These are phyloP conservation scores for Camillea tinctor DNA, from an alignment of 2,329 filamentous ascomycete species.

Conservation along the genomic window DNA sequence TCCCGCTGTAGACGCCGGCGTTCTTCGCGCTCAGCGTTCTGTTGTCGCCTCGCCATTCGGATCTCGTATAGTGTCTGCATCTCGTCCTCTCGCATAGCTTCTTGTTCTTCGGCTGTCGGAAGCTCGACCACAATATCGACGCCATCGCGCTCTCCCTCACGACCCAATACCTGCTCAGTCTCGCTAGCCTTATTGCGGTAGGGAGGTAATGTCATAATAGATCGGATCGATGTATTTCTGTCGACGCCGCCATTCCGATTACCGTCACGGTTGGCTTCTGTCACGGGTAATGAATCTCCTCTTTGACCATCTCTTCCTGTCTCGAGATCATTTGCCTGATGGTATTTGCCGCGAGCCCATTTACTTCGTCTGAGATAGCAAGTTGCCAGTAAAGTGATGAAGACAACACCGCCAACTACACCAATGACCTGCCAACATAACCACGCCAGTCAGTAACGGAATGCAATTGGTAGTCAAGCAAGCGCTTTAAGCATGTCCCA, in stretches of 20 bases:
- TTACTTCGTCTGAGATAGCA: slow-evolving; percentile 10
- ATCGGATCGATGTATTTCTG: slow-evolving; percentile 81
- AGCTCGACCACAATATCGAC: slow-evolving; percentile 89
- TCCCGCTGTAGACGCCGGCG: slow-evolving; percentile 68
- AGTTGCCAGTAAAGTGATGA: slow-evolving; percentile 13
- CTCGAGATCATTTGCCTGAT: slow-evolving; percentile 26
- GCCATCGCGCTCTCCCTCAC: slow-evolving; percentile 87
- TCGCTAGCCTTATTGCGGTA: slow-evolving; percentile 74
- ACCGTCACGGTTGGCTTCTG: slow-evolving; percentile 23
- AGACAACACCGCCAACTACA: slow-evolving; percentile 17
- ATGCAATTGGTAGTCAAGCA: not conserved
- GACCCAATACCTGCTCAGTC: slow-evolving; percentile 77
- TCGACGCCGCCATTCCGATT: slow-evolving; percentile 52
- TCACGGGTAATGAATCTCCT: slow-evolving; percentile 17
- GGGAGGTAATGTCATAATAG: slow-evolving; percentile 88
- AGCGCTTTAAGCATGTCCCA: not conserved
- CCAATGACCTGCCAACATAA: slow-evolving; percentile 18
- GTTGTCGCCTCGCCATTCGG: slow-evolving; percentile 70
- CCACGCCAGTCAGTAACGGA: slow-evolving; percentile 1
- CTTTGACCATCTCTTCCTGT: slow-evolving; percentile 8
- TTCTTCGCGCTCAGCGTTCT: slow-evolving; percentile 75
- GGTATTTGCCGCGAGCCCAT: slow-evolving; percentile 34
- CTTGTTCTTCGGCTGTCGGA: slow-evolving; percentile 77
- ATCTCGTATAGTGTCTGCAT: slow-evolving; percentile 95
- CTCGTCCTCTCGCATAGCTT: slow-evolving; percentile 76